Base-by-base conservation (phyloP, 371 early-diverging fungal genomes). In the Capniomyces stellatus region DNA sequence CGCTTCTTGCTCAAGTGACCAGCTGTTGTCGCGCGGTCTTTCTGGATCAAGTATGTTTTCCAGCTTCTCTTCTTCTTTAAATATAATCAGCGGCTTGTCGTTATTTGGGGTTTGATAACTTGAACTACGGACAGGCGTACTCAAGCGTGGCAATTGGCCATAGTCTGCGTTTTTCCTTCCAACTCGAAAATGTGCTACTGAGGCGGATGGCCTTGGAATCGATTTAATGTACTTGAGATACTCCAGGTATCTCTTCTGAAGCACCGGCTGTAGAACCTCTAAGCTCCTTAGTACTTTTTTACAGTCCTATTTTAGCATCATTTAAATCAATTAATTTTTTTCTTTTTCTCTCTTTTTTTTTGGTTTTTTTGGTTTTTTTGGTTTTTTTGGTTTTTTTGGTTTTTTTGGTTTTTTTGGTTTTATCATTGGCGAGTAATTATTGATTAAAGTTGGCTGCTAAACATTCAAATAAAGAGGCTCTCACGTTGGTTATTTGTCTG, bases 181-280 rank as follows among this genome's bases (percentile, higher is more conserved):
- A 22, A 21, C 57, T 61, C 22, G 63, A 64, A 25, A 60, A 65
- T 12, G 65, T 64, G 65, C 59, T 3, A 65, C 60, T 3, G 57
- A 27, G 3, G 59, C 62, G 40, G 52, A 48, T 40, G 59, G 57
- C 3, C 61, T 55, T 2, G 68, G 68, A 15, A 67, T 31, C n/a
- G 68, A 52, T 23, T 46, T 51, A 12, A 67, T 30, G n/a, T 67
- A 67, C 52, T 52, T 55, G 29, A 51, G 13, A 40, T 67, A 68
- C 50, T 58, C 65, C 29, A 60, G 60, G 39, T 68, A 51, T 23
- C 59, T 53, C 51, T 54, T 54, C 42, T 55, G 58, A 43, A 67
- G 44, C 13, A 62, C 52, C 2, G 69, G 69, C 58, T 67, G 68
- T 29, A 68, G 61, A 19, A 55, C 51, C 39, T 68, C 64, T 23